These are phyloP conservation scores for Strobilomyces dryophilus DNA, from an alignment of 768 basidiomycete genomes.

Conservation along the genomic window DNA sequence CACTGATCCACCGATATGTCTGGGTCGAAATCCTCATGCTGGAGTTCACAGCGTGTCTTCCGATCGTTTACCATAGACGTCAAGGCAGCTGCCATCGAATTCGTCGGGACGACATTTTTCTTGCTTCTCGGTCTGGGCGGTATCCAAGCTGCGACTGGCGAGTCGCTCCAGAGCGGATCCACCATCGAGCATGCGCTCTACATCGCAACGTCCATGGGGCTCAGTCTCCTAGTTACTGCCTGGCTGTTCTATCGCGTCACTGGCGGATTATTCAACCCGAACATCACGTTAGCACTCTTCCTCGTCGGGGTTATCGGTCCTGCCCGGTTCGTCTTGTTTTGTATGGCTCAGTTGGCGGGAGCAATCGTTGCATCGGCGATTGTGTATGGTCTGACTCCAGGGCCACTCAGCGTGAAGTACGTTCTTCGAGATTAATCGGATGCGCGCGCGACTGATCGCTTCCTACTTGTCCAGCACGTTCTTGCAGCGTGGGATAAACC, in stretches of 20 bases:
- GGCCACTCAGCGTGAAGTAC: conserved; percentile 52
- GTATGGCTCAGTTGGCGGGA: conserved; percentile 57
- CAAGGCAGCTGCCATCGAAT: conserved; percentile 52
- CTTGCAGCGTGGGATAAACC: conserved; percentile 44
- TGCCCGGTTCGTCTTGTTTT: conserved; percentile 54
- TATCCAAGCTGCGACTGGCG: conserved; percentile 50
- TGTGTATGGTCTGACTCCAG: conserved; percentile 51
- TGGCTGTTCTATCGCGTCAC: conserved; percentile 68
- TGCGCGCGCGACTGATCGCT: conserved; percentile 1
- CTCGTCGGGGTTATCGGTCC: conserved; percentile 53
- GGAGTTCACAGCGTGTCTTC: conserved; percentile 27
- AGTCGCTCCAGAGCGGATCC: conserved; percentile 29
- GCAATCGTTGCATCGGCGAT: conserved; percentile 58
- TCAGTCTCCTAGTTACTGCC: conserved; percentile 57
- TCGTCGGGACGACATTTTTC: conserved; percentile 58
- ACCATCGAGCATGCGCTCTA: conserved; percentile 46
- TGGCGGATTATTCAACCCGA: conserved; percentile 64
- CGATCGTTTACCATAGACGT: conserved; percentile 35
- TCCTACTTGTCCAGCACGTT: conserved; percentile 37
- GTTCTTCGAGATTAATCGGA: conserved; percentile 7
- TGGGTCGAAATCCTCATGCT: conserved; percentile 7
- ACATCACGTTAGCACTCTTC: conserved; percentile 56
- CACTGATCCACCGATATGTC: conserved; percentile 7
- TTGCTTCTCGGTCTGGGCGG: conserved; percentile 64
- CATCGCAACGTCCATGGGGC: conserved; percentile 56